Conservation (phyloP, 1,139 yeast genomes). For the Lizanozyma gosingica region DNA sequence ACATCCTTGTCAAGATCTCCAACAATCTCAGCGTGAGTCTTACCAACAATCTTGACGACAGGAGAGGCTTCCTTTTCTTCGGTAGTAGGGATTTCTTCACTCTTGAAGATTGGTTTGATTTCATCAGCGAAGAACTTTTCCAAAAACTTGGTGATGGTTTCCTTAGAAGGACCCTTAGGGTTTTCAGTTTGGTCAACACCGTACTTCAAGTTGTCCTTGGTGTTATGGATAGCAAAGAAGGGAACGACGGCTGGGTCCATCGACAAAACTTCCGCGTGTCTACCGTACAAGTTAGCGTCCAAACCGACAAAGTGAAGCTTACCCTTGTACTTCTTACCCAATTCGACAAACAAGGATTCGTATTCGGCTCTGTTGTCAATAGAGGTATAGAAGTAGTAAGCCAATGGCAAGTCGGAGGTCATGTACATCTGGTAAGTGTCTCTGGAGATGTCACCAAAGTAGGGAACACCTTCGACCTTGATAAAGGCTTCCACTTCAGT, state of each 20-base stretch:
- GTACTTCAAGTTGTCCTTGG: constrained; percentile 59
- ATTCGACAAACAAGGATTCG: constrained; percentile 41
- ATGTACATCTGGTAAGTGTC: constrained; percentile 71
- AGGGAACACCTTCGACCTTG: constrained; percentile 67
- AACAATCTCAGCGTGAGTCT: constrained; percentile 67
- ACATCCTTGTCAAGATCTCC: constrained; percentile 73
- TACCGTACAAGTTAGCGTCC: constrained; percentile 74
- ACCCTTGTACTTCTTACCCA: constrained; percentile 75
- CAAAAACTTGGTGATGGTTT: constrained; percentile 50
- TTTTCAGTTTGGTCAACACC: constrained; percentile 45
- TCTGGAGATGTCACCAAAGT: constrained; percentile 86
- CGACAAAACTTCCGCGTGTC: constrained; percentile 83
- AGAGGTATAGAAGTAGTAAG: constrained; percentile 74
- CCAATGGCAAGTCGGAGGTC: constrained; percentile 67
- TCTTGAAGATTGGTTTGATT: constrained; percentile 66
- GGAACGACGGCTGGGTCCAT: constrained; percentile 80
- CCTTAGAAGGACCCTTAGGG: constrained; percentile 33
- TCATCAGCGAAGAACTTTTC: constrained; percentile 56
- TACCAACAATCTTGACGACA: constrained; percentile 76
- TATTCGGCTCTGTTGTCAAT: constrained; percentile 58
- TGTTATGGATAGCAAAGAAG: constrained; percentile 80
- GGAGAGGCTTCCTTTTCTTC: constrained; percentile 62
- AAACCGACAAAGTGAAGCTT: constrained; percentile 80
- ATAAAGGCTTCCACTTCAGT: constrained; percentile 44
- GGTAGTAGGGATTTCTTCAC: constrained; percentile 70